Evolutionary conservation across 306 rosid species (phyloP).

Genomic region (Trifolium subterraneum): DNA sequence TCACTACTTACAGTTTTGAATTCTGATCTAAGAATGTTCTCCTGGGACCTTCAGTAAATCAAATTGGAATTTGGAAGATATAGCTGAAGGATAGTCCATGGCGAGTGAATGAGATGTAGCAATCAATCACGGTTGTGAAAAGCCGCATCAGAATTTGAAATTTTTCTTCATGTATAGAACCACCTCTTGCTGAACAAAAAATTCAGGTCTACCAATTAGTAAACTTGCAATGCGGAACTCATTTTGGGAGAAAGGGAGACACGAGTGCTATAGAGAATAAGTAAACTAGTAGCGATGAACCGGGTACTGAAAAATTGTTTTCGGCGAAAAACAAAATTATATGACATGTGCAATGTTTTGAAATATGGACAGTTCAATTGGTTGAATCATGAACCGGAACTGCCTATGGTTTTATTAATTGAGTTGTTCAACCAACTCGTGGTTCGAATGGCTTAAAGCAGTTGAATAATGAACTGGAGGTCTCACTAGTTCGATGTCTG

Average conservation of each 20-base stretch:
- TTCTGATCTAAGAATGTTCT: conserved; percentile 35
- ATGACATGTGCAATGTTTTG: neutral
- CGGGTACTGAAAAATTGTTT: neutral
- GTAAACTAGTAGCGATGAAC: neutral
- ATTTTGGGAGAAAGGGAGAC: neutral
- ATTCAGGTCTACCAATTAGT: neutral
- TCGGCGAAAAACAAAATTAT: neutral
- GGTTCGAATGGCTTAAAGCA: neutral
- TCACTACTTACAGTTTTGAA: conserved; percentile 36
- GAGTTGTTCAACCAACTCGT: no score
- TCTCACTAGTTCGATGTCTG: neutral
- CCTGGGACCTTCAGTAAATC: neutral
- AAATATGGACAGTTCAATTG: neutral
- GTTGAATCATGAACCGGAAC: neutral
- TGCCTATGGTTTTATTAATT: neutral
- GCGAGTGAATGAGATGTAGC: neutral
- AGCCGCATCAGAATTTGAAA: conserved; percentile 65
- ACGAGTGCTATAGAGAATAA: conserved; percentile 3
- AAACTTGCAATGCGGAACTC: neutral
- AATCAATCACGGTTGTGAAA: neutral
- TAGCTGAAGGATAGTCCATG: neutral
- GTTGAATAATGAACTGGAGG: no score
- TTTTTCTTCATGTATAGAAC: conserved; percentile 75
- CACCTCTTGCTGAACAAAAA: conserved; percentile 73
- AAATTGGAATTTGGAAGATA: conserved; percentile 35